Conservation (phyloP, 2,329 filamentous ascomycete genomes). For the Cryphonectria naterciae region DNA sequence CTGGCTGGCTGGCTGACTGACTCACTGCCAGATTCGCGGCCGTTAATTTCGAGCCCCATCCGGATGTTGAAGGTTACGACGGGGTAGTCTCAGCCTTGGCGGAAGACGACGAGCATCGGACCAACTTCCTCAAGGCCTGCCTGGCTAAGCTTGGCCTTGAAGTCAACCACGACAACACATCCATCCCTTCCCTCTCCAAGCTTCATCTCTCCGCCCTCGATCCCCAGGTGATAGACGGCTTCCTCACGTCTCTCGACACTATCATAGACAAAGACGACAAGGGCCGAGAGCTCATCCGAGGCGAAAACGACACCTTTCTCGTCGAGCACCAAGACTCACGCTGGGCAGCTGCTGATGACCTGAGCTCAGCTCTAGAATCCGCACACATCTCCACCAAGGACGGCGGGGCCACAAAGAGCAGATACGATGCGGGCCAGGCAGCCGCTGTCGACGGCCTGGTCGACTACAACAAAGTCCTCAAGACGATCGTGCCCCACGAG, state of each 20-base stretch:
- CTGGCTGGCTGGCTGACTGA: constrained; percentile 49
- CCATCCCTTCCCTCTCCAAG: constrained; percentile 77
- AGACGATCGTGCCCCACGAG: constrained; percentile 76
- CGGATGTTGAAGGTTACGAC: constrained; percentile 70
- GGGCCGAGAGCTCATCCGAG: constrained; percentile 73
- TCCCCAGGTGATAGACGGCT: constrained; percentile 66
- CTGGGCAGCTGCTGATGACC: constrained; percentile 60
- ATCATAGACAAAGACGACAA: constrained; percentile 65
- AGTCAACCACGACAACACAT: constrained; percentile 69
- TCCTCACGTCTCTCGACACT: constrained; percentile 69
- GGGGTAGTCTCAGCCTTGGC: constrained; percentile 70
- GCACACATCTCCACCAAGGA: constrained; percentile 35
- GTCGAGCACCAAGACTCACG: constrained; percentile 69
- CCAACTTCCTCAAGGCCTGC: constrained; percentile 78
- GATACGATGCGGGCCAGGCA: constrained; percentile 27
- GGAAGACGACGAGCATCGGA: constrained; percentile 70
- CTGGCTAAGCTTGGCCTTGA: constrained; percentile 81
- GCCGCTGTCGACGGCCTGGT: constrained; percentile 61
- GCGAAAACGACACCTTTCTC: constrained; percentile 81
- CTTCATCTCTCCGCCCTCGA: constrained; percentile 79
- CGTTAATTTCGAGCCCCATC: constrained; percentile 72
- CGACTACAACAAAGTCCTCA: constrained; percentile 75
- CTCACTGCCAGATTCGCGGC: constrained; percentile 65
- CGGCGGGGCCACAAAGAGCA: constrained; percentile 5
- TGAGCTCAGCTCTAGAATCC: constrained; percentile 56